A percentile compares a stretch with the other conserved stretches of the same genome.
Conservation (phyloP, 2,329 filamentous ascomycete genomes). For the Ophiocordyceps sinensis region DNA sequence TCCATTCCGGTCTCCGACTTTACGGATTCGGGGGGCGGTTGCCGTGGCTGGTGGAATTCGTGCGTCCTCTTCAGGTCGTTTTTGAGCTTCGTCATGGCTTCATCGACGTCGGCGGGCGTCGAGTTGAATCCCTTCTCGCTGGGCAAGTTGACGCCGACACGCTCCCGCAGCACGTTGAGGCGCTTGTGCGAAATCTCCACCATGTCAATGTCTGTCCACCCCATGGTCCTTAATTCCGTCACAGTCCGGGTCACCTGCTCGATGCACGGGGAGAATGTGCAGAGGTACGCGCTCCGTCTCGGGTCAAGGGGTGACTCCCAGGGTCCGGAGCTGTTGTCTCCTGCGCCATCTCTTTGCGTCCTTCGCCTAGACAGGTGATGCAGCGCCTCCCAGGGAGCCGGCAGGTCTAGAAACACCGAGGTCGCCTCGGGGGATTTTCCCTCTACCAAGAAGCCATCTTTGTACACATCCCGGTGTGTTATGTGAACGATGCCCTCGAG, state of each 20-base stretch:
- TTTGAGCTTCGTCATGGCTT: constrained; percentile 60
- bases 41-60: constrained; percentile 40
- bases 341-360: constrained; percentile 10
- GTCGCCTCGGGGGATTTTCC: constrained; percentile 48
- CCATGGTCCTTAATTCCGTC: constrained; percentile 60
- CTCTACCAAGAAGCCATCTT: constrained; percentile 53
- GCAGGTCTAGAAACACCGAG: constrained; percentile 65
- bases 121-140: constrained; percentile 58
- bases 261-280: constrained; percentile 93
- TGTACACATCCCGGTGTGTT: constrained; percentile 68
- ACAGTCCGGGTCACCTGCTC: constrained; percentile 88
- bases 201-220: constrained; percentile 90
- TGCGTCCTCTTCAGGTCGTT: constrained; percentile 58
- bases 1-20: constrained; percentile 26
- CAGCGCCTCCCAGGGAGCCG: constrained; percentile 67
- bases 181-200: constrained; percentile 72
- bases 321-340: constrained; percentile 9
- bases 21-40: constrained; percentile 11
- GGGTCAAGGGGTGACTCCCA: constrained; percentile 56
- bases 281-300: constrained; percentile 59
- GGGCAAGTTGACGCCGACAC: constrained; percentile 52
- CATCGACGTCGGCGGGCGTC: constrained; percentile 58
- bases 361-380: constrained; percentile 52
- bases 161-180: constrained; percentile 70
- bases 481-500: constrained; percentile 53